A percentile compares a stretch with the other conserved stretches of the same genome.
These are phyloP conservation scores for Gossypium lobatum DNA, from an alignment of 441 rosid genomes.

Conservation along the genomic window DNA sequence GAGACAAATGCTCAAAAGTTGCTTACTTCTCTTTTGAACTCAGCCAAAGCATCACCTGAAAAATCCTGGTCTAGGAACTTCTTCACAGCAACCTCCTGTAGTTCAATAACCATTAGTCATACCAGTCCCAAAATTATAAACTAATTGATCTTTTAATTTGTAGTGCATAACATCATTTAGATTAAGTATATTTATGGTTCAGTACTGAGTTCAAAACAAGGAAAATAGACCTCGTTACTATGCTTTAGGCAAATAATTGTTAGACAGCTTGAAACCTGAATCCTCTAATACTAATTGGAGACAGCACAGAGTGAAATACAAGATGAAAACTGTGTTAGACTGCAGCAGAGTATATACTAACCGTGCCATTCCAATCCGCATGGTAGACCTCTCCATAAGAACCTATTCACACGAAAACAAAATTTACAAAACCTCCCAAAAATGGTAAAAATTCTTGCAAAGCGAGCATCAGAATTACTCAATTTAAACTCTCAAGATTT, in stretches of 20 bases:
- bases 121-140: conserved; percentile 16
- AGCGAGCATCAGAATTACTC: neutral
- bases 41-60: conserved; percentile 95
- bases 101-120: conserved; percentile 20
- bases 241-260: conserved; percentile 1
- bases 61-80: conserved; percentile 98
- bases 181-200: neutral
- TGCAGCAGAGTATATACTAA: conserved; percentile 33
- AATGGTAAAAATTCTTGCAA: neutral
- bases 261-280: neutral
- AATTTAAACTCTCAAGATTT: neutral
- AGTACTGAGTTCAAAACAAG: neutral
- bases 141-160: neutral
- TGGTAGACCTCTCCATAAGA: conserved; percentile 98
- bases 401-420: conserved; percentile 46
- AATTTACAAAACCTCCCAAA: conserved; percentile 5
- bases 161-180: neutral
- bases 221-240: neutral
- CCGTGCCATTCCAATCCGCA: conserved; percentile 99
- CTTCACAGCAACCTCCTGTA: conserved; percentile 99
- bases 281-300: neutral
- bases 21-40: conserved; percentile 97
- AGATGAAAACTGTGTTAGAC: neutral
- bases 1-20: conserved; percentile 14
- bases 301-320: neutral